These are phyloP conservation scores for Endocalyx cinctus DNA, from an alignment of 2,329 filamentous ascomycete species.

Conservation along the genomic window DNA sequence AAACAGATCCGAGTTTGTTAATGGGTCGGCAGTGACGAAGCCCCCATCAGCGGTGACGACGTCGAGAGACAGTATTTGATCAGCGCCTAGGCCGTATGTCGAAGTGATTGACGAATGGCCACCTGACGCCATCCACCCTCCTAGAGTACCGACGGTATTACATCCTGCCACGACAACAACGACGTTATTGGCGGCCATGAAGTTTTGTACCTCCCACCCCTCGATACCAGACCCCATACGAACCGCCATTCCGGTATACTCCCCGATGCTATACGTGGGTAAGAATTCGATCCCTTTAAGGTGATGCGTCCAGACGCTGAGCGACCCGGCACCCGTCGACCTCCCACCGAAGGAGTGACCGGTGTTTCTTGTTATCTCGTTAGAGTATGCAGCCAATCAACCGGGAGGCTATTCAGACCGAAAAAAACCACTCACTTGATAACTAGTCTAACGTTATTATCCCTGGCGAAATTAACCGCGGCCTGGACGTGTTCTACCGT, in stretches of 20 bases:
- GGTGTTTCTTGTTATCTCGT: conserved; percentile 37
- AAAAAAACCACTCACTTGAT: conserved; percentile 32
- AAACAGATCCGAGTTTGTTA: conserved; percentile 46
- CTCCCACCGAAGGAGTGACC: conserved; percentile 44
- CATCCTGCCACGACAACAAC: conserved; percentile 27
- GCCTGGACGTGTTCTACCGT: conserved; percentile 30
- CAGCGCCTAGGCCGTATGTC: conserved; percentile 44
- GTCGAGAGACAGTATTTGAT: conserved; percentile 45
- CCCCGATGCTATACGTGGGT: conserved; percentile 23
- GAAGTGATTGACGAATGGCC: conserved; percentile 45
- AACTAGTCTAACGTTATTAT: conserved; percentile 29
- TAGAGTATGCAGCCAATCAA: no score
- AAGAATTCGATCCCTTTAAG: conserved; percentile 37
- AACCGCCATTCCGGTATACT: conserved; percentile 30
- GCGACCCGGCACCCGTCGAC: conserved; percentile 39
- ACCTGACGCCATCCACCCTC: conserved; percentile 47
- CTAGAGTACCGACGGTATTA: conserved; percentile 34
- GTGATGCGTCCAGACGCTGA: conserved; percentile 46
- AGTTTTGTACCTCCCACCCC: conserved; percentile 28
- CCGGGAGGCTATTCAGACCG: no score
- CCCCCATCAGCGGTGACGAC: conserved; percentile 44
- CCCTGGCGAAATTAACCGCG: conserved; percentile 29
- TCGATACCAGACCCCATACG: conserved; percentile 34
- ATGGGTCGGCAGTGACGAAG: conserved; percentile 39
- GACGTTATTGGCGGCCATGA: conserved; percentile 24